Conservation (phyloP, 192 early-diverging fungal genomes). For the Oehlia diaphana region DNA sequence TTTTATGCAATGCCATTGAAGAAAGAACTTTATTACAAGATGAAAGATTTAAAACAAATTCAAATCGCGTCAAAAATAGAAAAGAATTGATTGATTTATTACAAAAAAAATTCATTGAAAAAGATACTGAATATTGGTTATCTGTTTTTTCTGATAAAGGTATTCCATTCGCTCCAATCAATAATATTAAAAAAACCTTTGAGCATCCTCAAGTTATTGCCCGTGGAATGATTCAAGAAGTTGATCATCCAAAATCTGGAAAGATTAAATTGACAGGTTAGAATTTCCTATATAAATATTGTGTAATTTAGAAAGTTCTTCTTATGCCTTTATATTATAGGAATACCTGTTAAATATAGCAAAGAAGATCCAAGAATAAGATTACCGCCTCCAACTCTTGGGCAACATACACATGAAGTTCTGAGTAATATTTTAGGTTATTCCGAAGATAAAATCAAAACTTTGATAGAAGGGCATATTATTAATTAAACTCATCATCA, state of each 20-base stretch:
- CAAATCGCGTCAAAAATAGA: conserved; percentile 72
- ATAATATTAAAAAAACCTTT: conserved; percentile 43
- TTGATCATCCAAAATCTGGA: conserved; percentile 83
- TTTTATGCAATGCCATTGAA: conserved; percentile 59
- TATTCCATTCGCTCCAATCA: conserved; percentile 77
- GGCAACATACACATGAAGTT: conserved; percentile 87
- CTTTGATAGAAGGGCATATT: not conserved
- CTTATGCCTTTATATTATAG: conserved; percentile 22
- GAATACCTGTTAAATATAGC: conserved; percentile 77
- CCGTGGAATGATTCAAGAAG: conserved; percentile 70
- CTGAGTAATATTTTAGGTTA: conserved; percentile 68
- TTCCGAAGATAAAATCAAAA: conserved; percentile 28
- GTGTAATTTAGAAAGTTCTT: not conserved
- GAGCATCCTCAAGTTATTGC: conserved; percentile 70
- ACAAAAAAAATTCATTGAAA: conserved; percentile 42
- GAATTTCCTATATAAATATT: not conserved
- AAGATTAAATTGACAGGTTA: conserved; percentile 72
- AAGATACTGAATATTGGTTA: conserved; percentile 65
- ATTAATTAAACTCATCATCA: not conserved
- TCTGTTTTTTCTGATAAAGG: conserved; percentile 62
- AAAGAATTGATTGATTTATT: conserved; percentile 62
- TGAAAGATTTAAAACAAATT: conserved; percentile 65
- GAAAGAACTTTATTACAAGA: conserved; percentile 49
- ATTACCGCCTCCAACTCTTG: conserved; percentile 77
- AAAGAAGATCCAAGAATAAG: conserved; percentile 63